Base-by-base conservation (phyloP, 768 basidiomycete genomes). In the Rubroboletus satanas region DNA sequence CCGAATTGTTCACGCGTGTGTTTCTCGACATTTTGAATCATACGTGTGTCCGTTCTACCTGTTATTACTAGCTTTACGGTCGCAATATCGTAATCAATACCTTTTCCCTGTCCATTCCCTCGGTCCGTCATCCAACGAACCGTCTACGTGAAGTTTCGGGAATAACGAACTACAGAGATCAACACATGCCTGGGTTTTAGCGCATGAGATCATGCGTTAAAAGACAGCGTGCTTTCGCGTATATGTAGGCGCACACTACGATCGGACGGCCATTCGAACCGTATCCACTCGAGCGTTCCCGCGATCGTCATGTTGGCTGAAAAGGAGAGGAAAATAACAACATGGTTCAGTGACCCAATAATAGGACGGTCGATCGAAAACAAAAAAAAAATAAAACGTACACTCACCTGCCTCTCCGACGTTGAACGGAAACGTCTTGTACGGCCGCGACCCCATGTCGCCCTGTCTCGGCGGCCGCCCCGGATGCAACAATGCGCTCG, bases 381-480 rank as follows among this genome's bases (percentile, higher is more conserved):
- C 26, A 26, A 26, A 26, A 26, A 26, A 33, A 43, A 39, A 15
- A 26, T 14, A 26, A 18, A 47, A 31, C 7, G 10, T 15, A 44
- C 26, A 69, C 83, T 63, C 61, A 92, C 94, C 90, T 65, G 88
- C 88, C 44, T 85, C 82, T 0, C 90, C 93, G 10, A 97, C 78
- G 56, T 89, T 86, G 70, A 97, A 97, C 37, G 81, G 81, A 47
- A 95, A 77, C 4, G 85, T 87, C 72, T 96, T 98, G 77, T 83
- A 98, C 1, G 97, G 93, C 45, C 88, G 81, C 0, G 87, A 87
- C 15, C 92, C 89, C 26, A 81, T 76, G 61, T 84, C 80, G 0
- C 94, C 93, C 71, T 98, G 94, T 31, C 93, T 76, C 6, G 97
- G 96, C 2, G 93, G 95, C 7, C 88, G 88, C 2, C 95, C 95